phyloP scores from a whole-genome alignment of 768 basidiomycete species.

The Leccinum pellstonianum region DNA sequence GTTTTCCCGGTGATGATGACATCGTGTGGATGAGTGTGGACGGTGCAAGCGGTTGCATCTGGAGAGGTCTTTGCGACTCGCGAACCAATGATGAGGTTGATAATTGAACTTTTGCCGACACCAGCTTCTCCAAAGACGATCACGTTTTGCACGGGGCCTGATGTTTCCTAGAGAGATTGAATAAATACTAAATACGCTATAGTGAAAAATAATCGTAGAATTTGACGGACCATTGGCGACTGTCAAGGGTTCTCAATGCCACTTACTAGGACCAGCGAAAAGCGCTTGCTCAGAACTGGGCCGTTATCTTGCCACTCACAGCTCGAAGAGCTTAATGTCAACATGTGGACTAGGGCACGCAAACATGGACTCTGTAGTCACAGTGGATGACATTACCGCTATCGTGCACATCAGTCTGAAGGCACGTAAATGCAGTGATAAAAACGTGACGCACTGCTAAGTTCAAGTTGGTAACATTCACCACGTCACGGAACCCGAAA shows the following conservation, averaged over 20 bases:
- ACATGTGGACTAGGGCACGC: background rate
- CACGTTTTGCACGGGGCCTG: constrained; percentile 29
- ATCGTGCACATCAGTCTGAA: background rate
- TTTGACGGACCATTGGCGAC: constrained; percentile 15
- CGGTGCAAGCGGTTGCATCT: constrained; percentile 38
- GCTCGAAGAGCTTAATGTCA: background rate
- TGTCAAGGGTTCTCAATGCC: background rate
- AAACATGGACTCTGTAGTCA: background rate
- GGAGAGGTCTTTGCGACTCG: constrained; percentile 33
- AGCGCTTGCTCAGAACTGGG: background rate
- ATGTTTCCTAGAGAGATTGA: constrained; percentile 4
- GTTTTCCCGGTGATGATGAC: constrained; percentile 18
- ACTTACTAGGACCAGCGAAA: background rate
- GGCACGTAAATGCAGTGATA: background rate
- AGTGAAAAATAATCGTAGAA: background rate
- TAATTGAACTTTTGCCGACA: constrained; percentile 42
- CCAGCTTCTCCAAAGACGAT: constrained; percentile 47
- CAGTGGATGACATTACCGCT: background rate
- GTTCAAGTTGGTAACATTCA: background rate
- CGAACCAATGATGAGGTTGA: constrained; percentile 39
- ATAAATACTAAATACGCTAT: constrained; percentile 1
- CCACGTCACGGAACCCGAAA: background rate
- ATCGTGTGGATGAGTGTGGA: constrained; percentile 27
- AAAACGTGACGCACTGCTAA: background rate
- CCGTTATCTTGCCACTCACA: background rate